Evolutionary conservation across 169 alveolate genomes (phyloP).

Genomic region (Cryptosporidium canis): DNA sequence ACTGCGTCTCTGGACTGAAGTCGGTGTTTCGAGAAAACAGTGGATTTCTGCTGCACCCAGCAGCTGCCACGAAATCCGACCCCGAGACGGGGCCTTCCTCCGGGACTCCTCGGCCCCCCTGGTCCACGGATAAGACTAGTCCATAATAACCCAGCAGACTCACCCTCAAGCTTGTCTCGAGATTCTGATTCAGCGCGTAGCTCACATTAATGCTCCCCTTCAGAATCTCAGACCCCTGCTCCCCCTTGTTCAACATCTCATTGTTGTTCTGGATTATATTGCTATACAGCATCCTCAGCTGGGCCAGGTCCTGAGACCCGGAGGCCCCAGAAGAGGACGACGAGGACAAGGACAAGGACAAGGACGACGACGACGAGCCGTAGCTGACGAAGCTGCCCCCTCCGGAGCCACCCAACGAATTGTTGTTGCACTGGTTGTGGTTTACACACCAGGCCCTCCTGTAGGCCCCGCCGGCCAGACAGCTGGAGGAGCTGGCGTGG

Average conservation of each 20-base stretch:
- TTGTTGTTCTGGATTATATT: conserved; percentile 20
- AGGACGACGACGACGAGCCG: neutral
- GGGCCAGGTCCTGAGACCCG: conserved; percentile 9
- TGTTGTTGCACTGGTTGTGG: conserved; percentile 36
- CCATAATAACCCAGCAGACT: conserved; percentile 57
- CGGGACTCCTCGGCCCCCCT: neutral
- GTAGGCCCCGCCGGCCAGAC: neutral
- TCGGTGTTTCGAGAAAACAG: neutral
- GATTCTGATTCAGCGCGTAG: conserved; percentile 23
- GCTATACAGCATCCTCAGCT: conserved; percentile 3
- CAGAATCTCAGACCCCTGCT: neutral
- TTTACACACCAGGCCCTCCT: conserved; percentile 60
- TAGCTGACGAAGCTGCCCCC: neutral
- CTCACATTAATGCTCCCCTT: neutral
- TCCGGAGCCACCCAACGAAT: neutral
- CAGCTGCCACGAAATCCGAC: too few relatives aligned
- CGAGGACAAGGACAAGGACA: neutral
- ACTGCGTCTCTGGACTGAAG: neutral
- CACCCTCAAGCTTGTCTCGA: conserved; percentile 4
- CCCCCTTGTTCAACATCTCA: neutral
- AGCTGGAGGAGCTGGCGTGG: neutral
- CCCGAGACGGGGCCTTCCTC: neutral
- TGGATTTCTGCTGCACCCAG: too few relatives aligned
- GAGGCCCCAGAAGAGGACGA: neutral
- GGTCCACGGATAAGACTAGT: neutral